Base-by-base conservation (phyloP, 2,329 filamentous ascomycete species). In the Cytospora mali region DNA sequence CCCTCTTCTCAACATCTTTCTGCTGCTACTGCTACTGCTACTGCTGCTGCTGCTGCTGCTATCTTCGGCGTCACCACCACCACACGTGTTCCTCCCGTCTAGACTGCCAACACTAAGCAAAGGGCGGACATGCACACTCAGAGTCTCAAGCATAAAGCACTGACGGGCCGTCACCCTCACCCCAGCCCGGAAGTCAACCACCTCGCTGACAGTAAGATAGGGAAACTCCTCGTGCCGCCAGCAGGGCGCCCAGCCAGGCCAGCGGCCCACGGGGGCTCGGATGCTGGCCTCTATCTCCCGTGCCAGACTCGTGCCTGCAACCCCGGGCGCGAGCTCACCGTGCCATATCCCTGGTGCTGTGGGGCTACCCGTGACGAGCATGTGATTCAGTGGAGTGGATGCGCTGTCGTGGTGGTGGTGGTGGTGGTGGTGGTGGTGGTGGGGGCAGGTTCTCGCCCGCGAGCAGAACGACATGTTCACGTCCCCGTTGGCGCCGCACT, bases 181-280 rank as follows among this genome's bases (percentile, higher is more conserved):
- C 0, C 80, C 80, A 0, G 81, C 81, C 0, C 66, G 67, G 2
- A 69, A 68, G 64, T 84, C 81, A 18, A 77, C 74, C 56, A 76
- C 76, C 61, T 82, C 76, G 39, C 75, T 72, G 16, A 83, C 74
- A 1, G 80, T 83, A 11, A 83, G 70, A 67, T 79, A 82, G 0
- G 81, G 81, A 58, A 81, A 83, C 63, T 80, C 77, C 67, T 83
- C 78, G 70, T 84, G 82, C 21, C 81, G 77, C 82, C 82, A 84
- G 71, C 82, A 84, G 3, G 81, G 80, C 16, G 77, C 76, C 56
- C 69, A 69, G 1, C 71, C 68, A 1, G 75, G 73, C 71, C 71
- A 70, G 55, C 69, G 66, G 7, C 55, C 23, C 6, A 56, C 35
- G 13, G 55, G 60, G 28, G 56, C 48, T 16, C 53, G 28, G 16